Percentiles rank a stretch among this genome's conserved stretches.
Conservation (phyloP, 345 rosid species). For the Pugionium cornutum region DNA sequence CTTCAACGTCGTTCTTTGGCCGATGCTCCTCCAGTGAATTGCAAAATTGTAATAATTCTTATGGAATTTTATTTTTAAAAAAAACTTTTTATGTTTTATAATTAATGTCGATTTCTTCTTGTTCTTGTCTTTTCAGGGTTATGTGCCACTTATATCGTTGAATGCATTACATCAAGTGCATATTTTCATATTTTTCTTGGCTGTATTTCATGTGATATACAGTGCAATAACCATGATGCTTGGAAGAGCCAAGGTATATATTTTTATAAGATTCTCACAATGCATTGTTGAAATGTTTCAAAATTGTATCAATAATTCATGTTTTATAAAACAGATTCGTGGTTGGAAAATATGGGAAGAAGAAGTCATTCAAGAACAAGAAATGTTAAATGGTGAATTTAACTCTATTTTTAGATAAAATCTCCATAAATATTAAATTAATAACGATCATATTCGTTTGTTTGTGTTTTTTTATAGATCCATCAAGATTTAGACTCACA, state of each 20-base stretch:
- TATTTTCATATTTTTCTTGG: slow-evolving; percentile 90
- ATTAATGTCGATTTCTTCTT: background rate
- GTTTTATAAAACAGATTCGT: slow-evolving; percentile 55
- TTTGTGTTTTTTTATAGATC: slow-evolving; percentile 47
- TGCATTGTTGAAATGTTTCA: too few relatives aligned
- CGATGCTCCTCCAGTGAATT: slow-evolving; percentile 25
- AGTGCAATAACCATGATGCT: slow-evolving; percentile 83
- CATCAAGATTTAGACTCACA: slow-evolving; percentile 82
- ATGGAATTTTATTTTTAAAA: too few relatives aligned
- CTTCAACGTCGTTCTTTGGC: slow-evolving; percentile 45
- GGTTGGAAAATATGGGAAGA: slow-evolving; percentile 89
- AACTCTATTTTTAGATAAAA: too few relatives aligned
- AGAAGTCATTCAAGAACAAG: slow-evolving; percentile 44
- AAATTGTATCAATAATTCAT: too few relatives aligned
- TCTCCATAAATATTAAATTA: too few relatives aligned
- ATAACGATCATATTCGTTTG: too few relatives aligned
- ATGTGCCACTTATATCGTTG: slow-evolving; percentile 73
- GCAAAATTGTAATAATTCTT: slow-evolving; percentile 14
- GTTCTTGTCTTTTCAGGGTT: slow-evolving; percentile 49
- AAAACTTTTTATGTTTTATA: background rate
- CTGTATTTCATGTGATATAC: slow-evolving; percentile 83
- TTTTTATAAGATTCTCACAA: too few relatives aligned
- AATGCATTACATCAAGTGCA: slow-evolving; percentile 88
- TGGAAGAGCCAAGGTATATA: slow-evolving; percentile 77
- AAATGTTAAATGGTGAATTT: slow-evolving; percentile 35